These are phyloP conservation scores for Leccinum uliginosum DNA, from an alignment of 768 basidiomycete genomes.

Conservation along the genomic window DNA sequence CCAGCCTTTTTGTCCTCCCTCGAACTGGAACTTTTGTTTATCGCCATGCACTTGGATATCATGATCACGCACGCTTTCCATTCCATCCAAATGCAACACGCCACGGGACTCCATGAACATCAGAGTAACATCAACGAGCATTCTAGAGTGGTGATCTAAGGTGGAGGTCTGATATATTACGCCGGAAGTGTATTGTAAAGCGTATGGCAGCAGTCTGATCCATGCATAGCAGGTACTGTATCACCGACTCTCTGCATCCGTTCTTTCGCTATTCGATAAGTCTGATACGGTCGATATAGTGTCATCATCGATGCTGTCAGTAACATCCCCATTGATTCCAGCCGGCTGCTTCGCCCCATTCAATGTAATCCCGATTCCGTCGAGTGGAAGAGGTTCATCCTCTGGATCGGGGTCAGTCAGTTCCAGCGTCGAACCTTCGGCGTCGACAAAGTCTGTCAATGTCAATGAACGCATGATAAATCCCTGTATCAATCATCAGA, in stretches of 20 bases:
- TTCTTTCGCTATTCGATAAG: not conserved
- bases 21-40: not conserved
- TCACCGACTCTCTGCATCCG: constrained; percentile 7
- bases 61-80: not conserved
- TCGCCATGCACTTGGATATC: not conserved
- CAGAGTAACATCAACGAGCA: not conserved
- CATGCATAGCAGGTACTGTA: not conserved
- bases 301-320: not conserved
- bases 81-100: no score
- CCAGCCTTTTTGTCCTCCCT: constrained; percentile 16
- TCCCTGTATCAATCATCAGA: constrained; percentile 42
- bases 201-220: not conserved
- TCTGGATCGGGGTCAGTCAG: constrained; percentile 26
- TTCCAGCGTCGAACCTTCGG: constrained; percentile 31
- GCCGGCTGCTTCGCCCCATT: not conserved
- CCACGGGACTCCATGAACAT: not conserved
- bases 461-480: constrained; percentile 72
- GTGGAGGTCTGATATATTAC: constrained; percentile 7
- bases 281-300: not conserved
- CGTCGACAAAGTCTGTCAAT: constrained; percentile 62
- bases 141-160: constrained; percentile 3
- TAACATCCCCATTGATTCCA: constrained; percentile 2
- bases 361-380: not conserved
- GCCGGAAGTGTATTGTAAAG: constrained; percentile 7
- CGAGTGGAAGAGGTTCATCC: constrained; percentile 20